A percentile compares a stretch with the other conserved stretches of the same genome.
Conservation (phyloP, 441 rosid genomes). For the Gossypium schwendimanii region DNA sequence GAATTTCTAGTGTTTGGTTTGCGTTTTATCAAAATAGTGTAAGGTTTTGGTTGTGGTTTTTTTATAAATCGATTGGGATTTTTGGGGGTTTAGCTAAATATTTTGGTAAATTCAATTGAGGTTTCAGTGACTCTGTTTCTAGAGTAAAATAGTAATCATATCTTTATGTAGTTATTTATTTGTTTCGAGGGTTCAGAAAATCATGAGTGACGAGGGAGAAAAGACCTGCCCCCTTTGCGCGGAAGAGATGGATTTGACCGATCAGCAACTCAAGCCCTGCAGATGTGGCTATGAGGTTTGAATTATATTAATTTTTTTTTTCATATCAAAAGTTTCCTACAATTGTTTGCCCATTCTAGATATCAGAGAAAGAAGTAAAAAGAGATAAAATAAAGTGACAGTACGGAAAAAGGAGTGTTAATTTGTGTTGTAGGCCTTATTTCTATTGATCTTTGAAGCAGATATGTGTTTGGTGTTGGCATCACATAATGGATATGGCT, state of each 20-base stretch:
- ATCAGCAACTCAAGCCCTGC: conserved; percentile 94
- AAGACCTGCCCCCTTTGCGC: conserved; percentile 90
- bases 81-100: not conserved
- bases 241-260: conserved; percentile 97
- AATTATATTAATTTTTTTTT: not conserved
- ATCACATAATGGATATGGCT: conserved; percentile 65
- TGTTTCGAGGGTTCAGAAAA: conserved; percentile 27
- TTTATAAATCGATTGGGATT: conserved; percentile 5
- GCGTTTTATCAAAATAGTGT: not conserved
- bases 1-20: conserved; percentile 19
- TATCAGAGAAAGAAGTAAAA: not conserved
- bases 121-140: not conserved
- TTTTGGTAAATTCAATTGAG: not conserved
- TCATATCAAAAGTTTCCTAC: not conserved
- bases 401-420: not conserved
- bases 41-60: conserved; percentile 1
- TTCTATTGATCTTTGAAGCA: conserved; percentile 33
- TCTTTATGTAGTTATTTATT: not conserved
- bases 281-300: conserved; percentile 88
- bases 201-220: conserved; percentile 82
- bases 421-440: conserved; percentile 12
- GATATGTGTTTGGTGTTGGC: conserved; percentile 82
- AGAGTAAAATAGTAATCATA: not conserved
- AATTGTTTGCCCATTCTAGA: not conserved
- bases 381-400: not conserved